Base-by-base conservation (phyloP, 257 asterid genomes). In the Solanum clarkiae region DNA sequence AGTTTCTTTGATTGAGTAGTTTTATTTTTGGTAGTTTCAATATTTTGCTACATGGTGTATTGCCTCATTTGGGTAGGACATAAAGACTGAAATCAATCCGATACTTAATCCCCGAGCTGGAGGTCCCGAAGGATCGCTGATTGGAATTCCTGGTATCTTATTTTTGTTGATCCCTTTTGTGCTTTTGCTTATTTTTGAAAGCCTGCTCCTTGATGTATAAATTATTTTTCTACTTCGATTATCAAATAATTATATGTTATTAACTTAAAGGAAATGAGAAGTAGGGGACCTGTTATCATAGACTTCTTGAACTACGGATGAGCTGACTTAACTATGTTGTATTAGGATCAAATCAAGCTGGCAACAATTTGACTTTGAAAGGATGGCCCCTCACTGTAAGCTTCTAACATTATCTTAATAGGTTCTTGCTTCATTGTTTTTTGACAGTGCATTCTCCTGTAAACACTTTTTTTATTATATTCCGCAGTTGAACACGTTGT, bases 361-460 rank as follows among this genome's bases (percentile, higher is more conserved):
- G 97, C 84, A 94, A 91, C 95, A 97, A 93, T 87, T 89, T 97
- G 94, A 97, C 99, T 55, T 83, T 97, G 95, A 97, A 95, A 89
- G 99, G 99, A 83, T 95, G 99, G 98, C 99, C 99, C 40, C 91
- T 97, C 81, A 94, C 99, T 56, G 99, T 97, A 90, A 93, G 99
- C 92, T 59, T 65, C 66, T 86, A 57, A 72, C 14, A 1, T 51
- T 26, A 44, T 53, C 26, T 51, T 51, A 16, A 16, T 77, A 49
- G 15, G 6, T 51, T 77, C 26, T 24, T 51, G 63, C 16, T 77
- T 77, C 47, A 24, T 36, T 26, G 12, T 49, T 15, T 49, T 16
- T 42, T 77, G 62, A 26, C 63, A 49, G 47, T 26, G 26, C 81
- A 47, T 75, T 70, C 81, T 75, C 60, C 49, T 75, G 40, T 75